phyloP scores from a whole-genome alignment of 179 eudicot species.

The Beta macrorhiza region DNA sequence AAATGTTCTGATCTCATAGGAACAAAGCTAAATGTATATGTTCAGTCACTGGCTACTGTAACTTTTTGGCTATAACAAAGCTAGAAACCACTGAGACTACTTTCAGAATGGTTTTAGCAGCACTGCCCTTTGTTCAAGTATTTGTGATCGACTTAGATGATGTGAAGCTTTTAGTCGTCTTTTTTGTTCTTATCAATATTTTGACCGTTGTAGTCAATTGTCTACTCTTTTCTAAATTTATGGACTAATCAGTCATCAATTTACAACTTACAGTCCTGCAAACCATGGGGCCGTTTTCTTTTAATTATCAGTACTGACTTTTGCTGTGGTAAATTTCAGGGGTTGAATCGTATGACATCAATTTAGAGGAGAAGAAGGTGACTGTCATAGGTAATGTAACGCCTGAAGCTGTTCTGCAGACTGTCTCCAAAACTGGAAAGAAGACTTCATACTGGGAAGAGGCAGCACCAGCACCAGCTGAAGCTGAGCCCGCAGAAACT shows the following conservation, averaged over 20 bases:
- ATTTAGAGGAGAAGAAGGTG: slow-evolving; percentile 76
- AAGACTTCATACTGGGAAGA: slow-evolving; percentile 76
- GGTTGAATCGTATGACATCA: slow-evolving; percentile 71
- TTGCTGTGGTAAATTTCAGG: slow-evolving; percentile 41
- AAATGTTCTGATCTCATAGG: neutral
- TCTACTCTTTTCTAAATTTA: neutral
- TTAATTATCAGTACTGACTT: neutral
- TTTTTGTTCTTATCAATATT: too few relatives aligned
- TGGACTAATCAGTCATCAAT: neutral
- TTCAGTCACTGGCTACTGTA: neutral
- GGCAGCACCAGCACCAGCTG: slow-evolving; percentile 34
- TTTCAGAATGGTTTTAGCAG: neutral
- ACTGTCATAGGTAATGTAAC: slow-evolving; percentile 78
- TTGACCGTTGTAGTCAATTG: too few relatives aligned
- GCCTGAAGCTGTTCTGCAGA: slow-evolving; percentile 82
- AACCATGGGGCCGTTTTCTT: neutral
- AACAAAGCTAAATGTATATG: neutral
- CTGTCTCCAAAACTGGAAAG: slow-evolving; percentile 89
- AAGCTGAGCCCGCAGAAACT: slow-evolving; percentile 25
- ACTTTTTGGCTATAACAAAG: neutral
- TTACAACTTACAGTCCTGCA: too few relatives aligned
- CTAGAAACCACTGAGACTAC: neutral
- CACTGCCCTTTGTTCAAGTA: too few relatives aligned
- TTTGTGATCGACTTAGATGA: too few relatives aligned
- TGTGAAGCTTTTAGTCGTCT: too few relatives aligned